These are phyloP conservation scores for Candida sanyaensis DNA, from an alignment of 1,139 yeast genomes.

Conservation along the genomic window DNA sequence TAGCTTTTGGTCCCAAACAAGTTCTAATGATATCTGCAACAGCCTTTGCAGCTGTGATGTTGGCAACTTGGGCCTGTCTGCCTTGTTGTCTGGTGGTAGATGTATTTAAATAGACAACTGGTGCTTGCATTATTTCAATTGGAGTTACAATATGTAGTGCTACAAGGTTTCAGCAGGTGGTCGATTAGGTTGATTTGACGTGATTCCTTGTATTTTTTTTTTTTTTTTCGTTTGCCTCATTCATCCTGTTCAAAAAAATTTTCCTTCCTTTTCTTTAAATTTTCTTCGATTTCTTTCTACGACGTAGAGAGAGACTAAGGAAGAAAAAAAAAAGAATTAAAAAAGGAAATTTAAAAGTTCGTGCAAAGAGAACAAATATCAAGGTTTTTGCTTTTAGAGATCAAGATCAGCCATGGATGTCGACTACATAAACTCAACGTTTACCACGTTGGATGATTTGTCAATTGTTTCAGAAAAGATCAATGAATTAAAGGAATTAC, in stretches of 20 bases:
- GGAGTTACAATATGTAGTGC: not conserved
- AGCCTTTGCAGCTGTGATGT: conserved; percentile 98
- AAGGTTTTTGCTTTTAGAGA: not conserved
- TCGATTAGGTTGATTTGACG: not conserved
- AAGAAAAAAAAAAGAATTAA: not conserved
- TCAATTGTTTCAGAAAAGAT: conserved; percentile 22
- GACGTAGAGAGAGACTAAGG: no score
- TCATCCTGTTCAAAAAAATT: not conserved
- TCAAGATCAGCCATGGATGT: conserved; percentile 10
- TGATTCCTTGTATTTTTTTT: not conserved
- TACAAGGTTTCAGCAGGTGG: not conserved
- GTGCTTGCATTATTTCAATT: conserved; percentile 43
- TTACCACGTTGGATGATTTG: conserved; percentile 31
- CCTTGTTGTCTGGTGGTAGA: conserved; percentile 94
- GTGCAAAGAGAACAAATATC: not conserved
- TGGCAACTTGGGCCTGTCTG: conserved; percentile 94
- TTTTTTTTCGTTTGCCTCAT: not conserved
- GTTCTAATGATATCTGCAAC: conserved; percentile 97
- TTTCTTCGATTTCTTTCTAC: conserved; percentile 1
- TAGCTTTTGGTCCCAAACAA: conserved; percentile 98
- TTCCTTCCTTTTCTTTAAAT: not conserved
- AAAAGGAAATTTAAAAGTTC: not conserved
- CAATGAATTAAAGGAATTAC: conserved; percentile 19
- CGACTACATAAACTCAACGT: conserved; percentile 31
- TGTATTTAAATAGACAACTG: conserved; percentile 62